Evolutionary conservation across 2,329 filamentous ascomycete genomes (phyloP).

Genomic region (Zymoseptoria pseudotritici): DNA sequence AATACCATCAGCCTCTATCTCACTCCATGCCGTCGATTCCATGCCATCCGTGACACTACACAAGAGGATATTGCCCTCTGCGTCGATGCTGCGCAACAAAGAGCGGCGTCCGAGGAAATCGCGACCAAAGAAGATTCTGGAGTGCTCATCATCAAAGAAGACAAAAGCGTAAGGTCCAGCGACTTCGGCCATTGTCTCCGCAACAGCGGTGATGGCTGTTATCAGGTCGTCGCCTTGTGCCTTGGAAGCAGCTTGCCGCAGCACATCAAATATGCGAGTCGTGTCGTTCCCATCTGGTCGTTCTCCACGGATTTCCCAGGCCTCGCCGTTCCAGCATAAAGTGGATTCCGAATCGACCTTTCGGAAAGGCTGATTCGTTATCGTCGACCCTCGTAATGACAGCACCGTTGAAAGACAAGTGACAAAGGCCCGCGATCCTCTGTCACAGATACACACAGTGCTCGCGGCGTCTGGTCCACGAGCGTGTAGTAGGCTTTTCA

Average conservation of each 20-base stretch:
- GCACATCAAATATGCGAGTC: slow-evolving; percentile 55
- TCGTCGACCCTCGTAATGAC: slow-evolving; percentile 68
- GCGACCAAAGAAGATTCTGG: slow-evolving; percentile 69
- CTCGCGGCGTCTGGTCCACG: slow-evolving; percentile 27
- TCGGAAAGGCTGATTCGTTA: slow-evolving; percentile 66
- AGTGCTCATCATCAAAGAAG: slow-evolving; percentile 60
- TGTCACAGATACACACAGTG: slow-evolving; percentile 4
- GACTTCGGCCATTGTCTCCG: slow-evolving; percentile 14
- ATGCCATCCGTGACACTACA: slow-evolving; percentile 61
- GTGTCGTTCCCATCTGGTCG: slow-evolving; percentile 71
- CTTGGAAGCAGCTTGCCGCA: slow-evolving; percentile 31
- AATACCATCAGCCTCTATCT: slow-evolving; percentile 79
- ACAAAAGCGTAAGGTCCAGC: slow-evolving; percentile 82
- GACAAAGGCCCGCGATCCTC: slow-evolving; percentile 29
- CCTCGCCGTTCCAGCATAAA: slow-evolving; percentile 96
- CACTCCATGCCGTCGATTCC: slow-evolving; percentile 52
- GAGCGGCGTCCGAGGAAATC: slow-evolving; percentile 85
- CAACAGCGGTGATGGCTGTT: background rate
- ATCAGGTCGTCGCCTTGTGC: background rate
- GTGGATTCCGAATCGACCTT: slow-evolving; percentile 52
- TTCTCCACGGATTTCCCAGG: slow-evolving; percentile 64
- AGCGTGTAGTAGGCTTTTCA: slow-evolving; percentile 19
- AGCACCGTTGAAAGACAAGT: slow-evolving; percentile 77
- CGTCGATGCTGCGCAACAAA: slow-evolving; percentile 52
- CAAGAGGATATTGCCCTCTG: slow-evolving; percentile 50